Percentiles rank a stretch among this genome's conserved stretches.
Evolutionary conservation across 1,284 basidiomycete genomes (phyloP).

Genomic region (Ganoderma lingzhi): DNA sequence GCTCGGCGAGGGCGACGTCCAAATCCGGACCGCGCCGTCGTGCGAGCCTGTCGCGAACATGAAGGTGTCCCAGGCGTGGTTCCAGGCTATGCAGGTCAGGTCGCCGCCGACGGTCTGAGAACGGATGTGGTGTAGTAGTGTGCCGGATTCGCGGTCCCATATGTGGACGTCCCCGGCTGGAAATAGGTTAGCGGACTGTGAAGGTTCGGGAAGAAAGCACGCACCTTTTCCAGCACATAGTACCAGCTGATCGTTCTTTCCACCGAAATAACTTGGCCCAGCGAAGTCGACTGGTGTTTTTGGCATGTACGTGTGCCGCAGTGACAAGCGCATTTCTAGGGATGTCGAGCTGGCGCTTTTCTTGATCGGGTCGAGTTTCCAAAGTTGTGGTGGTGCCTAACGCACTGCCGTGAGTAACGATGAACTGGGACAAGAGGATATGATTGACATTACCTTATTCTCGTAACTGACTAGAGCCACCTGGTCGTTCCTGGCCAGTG

Average conservation of each 20-base stretch:
- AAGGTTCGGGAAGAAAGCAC: slow-evolving; percentile 10
- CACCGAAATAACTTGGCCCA: slow-evolving; percentile 82
- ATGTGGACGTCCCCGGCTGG: slow-evolving; percentile 82
- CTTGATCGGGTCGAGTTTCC: slow-evolving; percentile 75
- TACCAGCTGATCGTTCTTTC: slow-evolving; percentile 77
- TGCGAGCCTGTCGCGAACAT: slow-evolving; percentile 84
- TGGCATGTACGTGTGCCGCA: slow-evolving; percentile 77
- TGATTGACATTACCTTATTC: slow-evolving; percentile 59
- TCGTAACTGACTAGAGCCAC: slow-evolving; percentile 78
- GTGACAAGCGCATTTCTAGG: slow-evolving; percentile 53
- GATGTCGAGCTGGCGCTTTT: slow-evolving; percentile 29
- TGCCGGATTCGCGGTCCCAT: slow-evolving; percentile 83
- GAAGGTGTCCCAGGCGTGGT: slow-evolving; percentile 71
- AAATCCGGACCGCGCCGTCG: slow-evolving; percentile 76
- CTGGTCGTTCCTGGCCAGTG: slow-evolving; percentile 65
- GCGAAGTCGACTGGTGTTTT: slow-evolving; percentile 75
- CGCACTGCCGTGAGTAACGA: slow-evolving; percentile 13
- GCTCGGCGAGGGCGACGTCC: slow-evolving; percentile 52
- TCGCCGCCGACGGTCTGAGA: slow-evolving; percentile 68
- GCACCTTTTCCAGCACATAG: slow-evolving; percentile 79
- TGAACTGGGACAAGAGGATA: slow-evolving; percentile 14
- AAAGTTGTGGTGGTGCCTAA: slow-evolving; percentile 81
- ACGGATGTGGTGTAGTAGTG: slow-evolving; percentile 69
- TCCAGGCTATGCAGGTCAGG: slow-evolving; percentile 82
- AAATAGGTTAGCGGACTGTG: background rate